Conservation (phyloP, 1,284 basidiomycete genomes). For the Malassezia restricta region DNA sequence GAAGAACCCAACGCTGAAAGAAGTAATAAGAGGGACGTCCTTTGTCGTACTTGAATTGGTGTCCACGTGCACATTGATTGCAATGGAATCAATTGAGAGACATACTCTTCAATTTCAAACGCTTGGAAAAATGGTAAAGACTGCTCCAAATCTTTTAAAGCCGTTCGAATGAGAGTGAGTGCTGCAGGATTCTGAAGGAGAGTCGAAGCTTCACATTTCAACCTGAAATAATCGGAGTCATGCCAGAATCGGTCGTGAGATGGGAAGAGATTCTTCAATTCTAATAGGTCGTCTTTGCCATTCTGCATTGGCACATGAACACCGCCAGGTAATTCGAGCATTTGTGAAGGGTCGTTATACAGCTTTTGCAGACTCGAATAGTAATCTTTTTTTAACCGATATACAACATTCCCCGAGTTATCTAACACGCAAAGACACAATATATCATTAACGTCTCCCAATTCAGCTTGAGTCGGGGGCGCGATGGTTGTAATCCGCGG, state of each 20-base stretch:
- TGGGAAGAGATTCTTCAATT: background rate
- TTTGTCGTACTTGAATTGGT: slow-evolving; percentile 3
- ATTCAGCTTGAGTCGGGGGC: background rate
- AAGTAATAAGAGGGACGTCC: slow-evolving; percentile 4
- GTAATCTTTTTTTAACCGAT: background rate
- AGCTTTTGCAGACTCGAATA: background rate
- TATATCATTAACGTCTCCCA: background rate
- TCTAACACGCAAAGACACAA: slow-evolving; percentile 4
- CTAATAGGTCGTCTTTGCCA: background rate
- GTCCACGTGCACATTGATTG: background rate
- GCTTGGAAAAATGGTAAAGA: slow-evolving; percentile 12
- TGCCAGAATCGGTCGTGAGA: background rate
- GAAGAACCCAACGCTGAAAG: slow-evolving; percentile 5
- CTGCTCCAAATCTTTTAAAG: background rate
- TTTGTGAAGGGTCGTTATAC: background rate
- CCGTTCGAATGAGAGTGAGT: background rate
- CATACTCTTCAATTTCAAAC: slow-evolving; percentile 2
- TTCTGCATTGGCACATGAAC: background rate
- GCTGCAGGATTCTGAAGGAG: background rate
- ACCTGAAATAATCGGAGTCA: background rate
- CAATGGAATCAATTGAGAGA: background rate
- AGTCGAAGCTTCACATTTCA: background rate
- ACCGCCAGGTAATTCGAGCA: background rate
- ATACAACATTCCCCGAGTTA: background rate
- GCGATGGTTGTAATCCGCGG: background rate